Evolutionary conservation across 768 basidiomycete genomes (phyloP).

Genomic region (Russula olivacea): DNA sequence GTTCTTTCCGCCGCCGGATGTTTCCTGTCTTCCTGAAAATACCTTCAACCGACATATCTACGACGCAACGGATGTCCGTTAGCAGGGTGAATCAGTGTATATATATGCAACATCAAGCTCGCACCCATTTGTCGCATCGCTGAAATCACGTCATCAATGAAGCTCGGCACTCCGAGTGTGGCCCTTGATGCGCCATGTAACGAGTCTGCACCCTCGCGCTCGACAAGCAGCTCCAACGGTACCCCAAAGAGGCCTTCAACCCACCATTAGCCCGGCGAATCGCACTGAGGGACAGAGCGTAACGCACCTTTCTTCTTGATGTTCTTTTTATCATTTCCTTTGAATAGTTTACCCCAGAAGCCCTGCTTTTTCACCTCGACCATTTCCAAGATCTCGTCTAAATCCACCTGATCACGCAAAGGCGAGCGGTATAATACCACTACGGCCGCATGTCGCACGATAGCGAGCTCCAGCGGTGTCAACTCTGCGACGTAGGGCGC

Average conservation of each 20-base stretch:
- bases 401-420: slow-evolving; percentile 73
- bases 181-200: slow-evolving; percentile 82
- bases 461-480: slow-evolving; percentile 75
- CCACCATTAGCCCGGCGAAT: not conserved
- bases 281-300: not conserved
- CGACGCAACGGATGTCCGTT: not conserved
- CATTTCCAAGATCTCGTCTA: slow-evolving; percentile 91
- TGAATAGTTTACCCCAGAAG: slow-evolving; percentile 96
- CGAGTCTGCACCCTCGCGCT: slow-evolving; percentile 94
- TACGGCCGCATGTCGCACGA: slow-evolving; percentile 89
- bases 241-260: slow-evolving; percentile 83
- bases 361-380: slow-evolving; percentile 89
- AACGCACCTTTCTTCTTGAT: slow-evolving; percentile 77
- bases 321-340: slow-evolving; percentile 81
- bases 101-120: slow-evolving; percentile 29
- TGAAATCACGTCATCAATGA: slow-evolving; percentile 96
- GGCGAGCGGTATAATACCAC: slow-evolving; percentile 72
- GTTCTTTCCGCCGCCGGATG: slow-evolving; percentile 85
- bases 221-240: slow-evolving; percentile 87
- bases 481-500: slow-evolving; percentile 82
- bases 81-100: slow-evolving; percentile 1
- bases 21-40: slow-evolving; percentile 99
- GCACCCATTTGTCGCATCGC: slow-evolving; percentile 99
- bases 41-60: slow-evolving; percentile 98
- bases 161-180: slow-evolving; percentile 86